phyloP scores from a whole-genome alignment of 345 rosid genomes.

The Passiflora organensis region DNA sequence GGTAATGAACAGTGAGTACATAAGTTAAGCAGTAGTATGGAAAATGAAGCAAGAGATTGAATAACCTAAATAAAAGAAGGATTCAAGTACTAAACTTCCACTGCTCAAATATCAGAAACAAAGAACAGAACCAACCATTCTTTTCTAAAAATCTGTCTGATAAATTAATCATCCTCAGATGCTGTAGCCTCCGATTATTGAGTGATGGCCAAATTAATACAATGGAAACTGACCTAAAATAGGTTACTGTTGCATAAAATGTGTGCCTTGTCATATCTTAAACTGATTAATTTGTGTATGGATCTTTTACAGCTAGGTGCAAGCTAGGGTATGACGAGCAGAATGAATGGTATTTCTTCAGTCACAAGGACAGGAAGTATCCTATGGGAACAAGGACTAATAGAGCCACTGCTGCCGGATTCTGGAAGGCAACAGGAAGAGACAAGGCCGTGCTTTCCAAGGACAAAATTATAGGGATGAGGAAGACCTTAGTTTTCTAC shows the following conservation, averaged over 20 bases:
- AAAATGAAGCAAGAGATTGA: no score
- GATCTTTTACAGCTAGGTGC: constrained; percentile 51
- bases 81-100: no score
- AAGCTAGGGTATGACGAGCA: constrained; percentile 79
- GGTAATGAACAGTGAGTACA: constrained; percentile 39
- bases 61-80: no score
- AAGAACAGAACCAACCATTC: no score
- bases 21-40: no score
- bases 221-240: no score
- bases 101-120: no score
- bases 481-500: constrained; percentile 91
- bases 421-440: constrained; percentile 97
- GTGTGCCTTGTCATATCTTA: no score
- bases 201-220: no score
- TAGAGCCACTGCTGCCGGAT: constrained; percentile 85
- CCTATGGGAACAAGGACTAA: constrained; percentile 93
- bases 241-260: neutral
- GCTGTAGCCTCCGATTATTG: no score
- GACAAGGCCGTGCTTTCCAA: constrained; percentile 85
- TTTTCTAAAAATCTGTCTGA: no score
- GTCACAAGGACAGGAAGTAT: constrained; percentile 92
- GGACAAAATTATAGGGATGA: constrained; percentile 76
- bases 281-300: neutral
- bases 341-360: constrained; percentile 94
- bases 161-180: no score